A percentile compares a stretch with the other conserved stretches of the same genome.
phyloP scores from a whole-genome alignment of 1,139 yeast species.

The Pichia sp. region DNA sequence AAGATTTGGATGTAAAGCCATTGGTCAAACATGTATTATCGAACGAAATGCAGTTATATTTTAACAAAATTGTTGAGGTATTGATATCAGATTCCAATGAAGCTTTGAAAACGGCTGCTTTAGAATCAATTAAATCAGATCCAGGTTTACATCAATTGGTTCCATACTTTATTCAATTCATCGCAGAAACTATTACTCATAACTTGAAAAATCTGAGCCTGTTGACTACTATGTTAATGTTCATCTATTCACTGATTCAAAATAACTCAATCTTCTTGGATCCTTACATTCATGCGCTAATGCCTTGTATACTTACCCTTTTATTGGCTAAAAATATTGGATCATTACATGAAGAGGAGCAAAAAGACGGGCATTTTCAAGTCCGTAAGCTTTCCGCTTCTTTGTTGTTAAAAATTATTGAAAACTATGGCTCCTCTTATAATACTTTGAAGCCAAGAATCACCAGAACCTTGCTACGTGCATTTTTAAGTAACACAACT shows the following conservation, averaged over 20 bases:
- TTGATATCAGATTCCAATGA: slow-evolving; percentile 56
- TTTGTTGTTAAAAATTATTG: slow-evolving; percentile 66
- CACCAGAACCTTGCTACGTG: slow-evolving; percentile 84
- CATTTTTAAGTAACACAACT: slow-evolving; percentile 58
- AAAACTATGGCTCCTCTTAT: slow-evolving; percentile 74
- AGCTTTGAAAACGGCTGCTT: slow-evolving; percentile 64
- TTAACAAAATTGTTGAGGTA: slow-evolving; percentile 84
- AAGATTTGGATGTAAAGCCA: slow-evolving; percentile 77
- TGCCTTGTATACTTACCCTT: slow-evolving; percentile 90
- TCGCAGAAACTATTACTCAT: slow-evolving; percentile 91
- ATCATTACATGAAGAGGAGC: slow-evolving; percentile 26
- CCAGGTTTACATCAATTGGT: slow-evolving; percentile 96
- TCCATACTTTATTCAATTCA: slow-evolving; percentile 93
- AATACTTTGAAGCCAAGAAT: slow-evolving; percentile 90
- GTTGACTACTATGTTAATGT: slow-evolving; percentile 84
- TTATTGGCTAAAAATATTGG: slow-evolving; percentile 89
- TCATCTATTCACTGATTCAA: slow-evolving; percentile 74
- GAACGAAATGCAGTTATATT: slow-evolving; percentile 86
- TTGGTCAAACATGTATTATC: slow-evolving; percentile 95
- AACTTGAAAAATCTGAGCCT: slow-evolving; percentile 68
- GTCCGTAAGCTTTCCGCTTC: slow-evolving; percentile 88
- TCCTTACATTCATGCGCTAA: slow-evolving; percentile 92
- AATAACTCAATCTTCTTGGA: slow-evolving; percentile 86
- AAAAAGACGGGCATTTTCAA: slow-evolving; percentile 20
- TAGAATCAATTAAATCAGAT: slow-evolving; percentile 76